Percentiles rank a stretch among this genome's conserved stretches.
Evolutionary conservation across 2,329 filamentous ascomycete species (phyloP).

Genomic region (Arachnomyces sp.): DNA sequence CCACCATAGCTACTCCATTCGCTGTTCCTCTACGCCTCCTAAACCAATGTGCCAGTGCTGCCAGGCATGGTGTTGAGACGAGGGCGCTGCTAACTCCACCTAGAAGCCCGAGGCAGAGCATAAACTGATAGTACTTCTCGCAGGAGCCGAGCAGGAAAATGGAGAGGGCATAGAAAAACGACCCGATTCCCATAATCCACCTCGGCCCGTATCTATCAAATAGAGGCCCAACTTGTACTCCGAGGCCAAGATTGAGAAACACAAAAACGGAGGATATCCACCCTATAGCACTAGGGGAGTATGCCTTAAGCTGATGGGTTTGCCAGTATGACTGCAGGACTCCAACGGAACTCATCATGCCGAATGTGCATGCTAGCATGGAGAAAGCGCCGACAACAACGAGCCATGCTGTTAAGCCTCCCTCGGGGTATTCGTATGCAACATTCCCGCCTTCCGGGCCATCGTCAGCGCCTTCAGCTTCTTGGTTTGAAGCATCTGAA

Average conservation of each 20-base stretch:
- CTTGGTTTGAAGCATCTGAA: conserved; percentile 34
- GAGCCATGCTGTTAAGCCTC: conserved; percentile 34
- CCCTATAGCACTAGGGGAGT: conserved; percentile 28
- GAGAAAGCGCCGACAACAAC: conserved; percentile 37
- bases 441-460: conserved; percentile 12
- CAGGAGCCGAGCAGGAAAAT: conserved; percentile 25
- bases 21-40: conserved; percentile 22
- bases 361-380: conserved; percentile 33
- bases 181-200: conserved; percentile 23
- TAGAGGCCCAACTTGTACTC: conserved; percentile 28
- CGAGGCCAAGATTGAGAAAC: conserved; percentile 31
- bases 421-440: conserved; percentile 32
- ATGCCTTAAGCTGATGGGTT: conserved; percentile 27
- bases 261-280: conserved; percentile 36
- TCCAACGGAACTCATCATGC: conserved; percentile 32
- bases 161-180: conserved; percentile 20
- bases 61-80: conserved; percentile 24
- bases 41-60: conserved; percentile 29
- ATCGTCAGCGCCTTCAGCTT: conserved; percentile 2
- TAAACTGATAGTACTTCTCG: conserved; percentile 30
- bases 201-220: conserved; percentile 30
- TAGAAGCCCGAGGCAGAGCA: conserved; percentile 28
- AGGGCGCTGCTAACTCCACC: conserved; percentile 24
- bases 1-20: conserved; percentile 28
- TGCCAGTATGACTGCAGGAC: conserved; percentile 33